Evolutionary conservation across 768 basidiomycete species (phyloP).

Genomic region (Tricholoma saponaceum): DNA sequence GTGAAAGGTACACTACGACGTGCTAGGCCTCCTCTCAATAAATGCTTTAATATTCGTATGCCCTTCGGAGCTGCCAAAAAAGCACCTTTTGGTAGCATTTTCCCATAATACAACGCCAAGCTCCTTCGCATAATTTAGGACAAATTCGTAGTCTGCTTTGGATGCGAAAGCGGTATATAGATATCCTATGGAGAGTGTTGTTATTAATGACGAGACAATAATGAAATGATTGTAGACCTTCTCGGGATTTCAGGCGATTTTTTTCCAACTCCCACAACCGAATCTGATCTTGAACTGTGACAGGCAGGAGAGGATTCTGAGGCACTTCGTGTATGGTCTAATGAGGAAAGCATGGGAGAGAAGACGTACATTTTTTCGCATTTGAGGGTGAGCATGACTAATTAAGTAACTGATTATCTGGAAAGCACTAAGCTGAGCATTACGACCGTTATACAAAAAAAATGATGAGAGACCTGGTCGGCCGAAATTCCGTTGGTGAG

Average conservation of each 20-base stretch:
- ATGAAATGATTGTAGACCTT: slow-evolving; percentile 52
- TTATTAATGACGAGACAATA: slow-evolving; percentile 17
- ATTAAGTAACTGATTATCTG: slow-evolving; percentile 95
- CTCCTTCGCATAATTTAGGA: slow-evolving; percentile 80
- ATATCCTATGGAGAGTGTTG: slow-evolving; percentile 51
- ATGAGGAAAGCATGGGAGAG: background rate
- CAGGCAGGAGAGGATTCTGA: slow-evolving; percentile 89
- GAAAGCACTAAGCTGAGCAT: slow-evolving; percentile 9
- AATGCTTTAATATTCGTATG: slow-evolving; percentile 77
- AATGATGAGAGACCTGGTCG: slow-evolving; percentile 65
- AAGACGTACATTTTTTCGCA: slow-evolving; percentile 81
- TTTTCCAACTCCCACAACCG: slow-evolving; percentile 96
- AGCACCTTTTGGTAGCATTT: slow-evolving; percentile 64
- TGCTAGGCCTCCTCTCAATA: slow-evolving; percentile 64
- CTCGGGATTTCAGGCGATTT: slow-evolving; percentile 83
- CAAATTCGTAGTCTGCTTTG: slow-evolving; percentile 83
- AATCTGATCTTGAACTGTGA: slow-evolving; percentile 97
- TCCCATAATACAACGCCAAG: slow-evolving; percentile 85
- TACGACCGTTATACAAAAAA: slow-evolving; percentile 12
- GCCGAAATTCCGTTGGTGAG: slow-evolving; percentile 94
- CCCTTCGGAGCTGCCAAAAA: slow-evolving; percentile 79
- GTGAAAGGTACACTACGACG: slow-evolving; percentile 11
- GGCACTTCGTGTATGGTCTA: slow-evolving; percentile 8
- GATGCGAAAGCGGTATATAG: slow-evolving; percentile 88
- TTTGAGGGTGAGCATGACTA: slow-evolving; percentile 95